Evolutionary conservation across 2,329 filamentous ascomycete genomes (phyloP).

Genomic region (Microcyclospora pomicola): DNA sequence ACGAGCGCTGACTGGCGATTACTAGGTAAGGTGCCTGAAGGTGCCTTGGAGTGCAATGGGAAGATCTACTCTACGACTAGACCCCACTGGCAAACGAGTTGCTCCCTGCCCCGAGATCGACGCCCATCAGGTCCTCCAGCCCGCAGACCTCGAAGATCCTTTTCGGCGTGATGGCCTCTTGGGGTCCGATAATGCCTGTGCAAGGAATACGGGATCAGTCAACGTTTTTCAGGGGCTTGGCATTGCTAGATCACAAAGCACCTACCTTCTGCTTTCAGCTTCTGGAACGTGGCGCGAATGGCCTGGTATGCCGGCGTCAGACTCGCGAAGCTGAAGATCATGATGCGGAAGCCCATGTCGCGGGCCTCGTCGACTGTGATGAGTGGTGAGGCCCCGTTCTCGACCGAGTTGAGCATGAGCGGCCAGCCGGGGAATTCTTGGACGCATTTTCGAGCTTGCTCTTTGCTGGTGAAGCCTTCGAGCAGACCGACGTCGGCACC

Average conservation of each 20-base stretch:
- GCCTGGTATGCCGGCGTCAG: constrained; percentile 3
- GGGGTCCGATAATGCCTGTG: background rate
- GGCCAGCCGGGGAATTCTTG: constrained; percentile 36
- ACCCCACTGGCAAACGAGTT: background rate
- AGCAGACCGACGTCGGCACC: constrained; percentile 49
- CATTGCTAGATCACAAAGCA: no score
- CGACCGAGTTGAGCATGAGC: constrained; percentile 45
- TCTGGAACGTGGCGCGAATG: constrained; percentile 3
- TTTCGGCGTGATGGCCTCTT: background rate
- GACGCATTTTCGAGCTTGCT: constrained; percentile 38
- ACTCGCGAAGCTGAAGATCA: constrained; percentile 26
- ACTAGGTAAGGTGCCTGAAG: no score
- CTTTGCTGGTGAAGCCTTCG: constrained; percentile 41
- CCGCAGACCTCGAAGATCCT: background rate
- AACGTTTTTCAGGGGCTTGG: constrained; percentile 17
- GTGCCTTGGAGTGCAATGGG: no score
- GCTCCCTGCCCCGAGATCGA: background rate
- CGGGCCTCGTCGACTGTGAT: constrained; percentile 40
- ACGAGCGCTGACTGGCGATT: no score
- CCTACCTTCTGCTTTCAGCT: constrained; percentile 3
- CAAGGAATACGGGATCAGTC: no score
- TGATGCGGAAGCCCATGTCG: constrained; percentile 43
- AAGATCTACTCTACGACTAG: no score
- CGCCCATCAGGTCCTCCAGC: background rate
- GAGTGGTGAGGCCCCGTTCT: constrained; percentile 41